Evolutionary conservation across 179 eudicot species (phyloP).

Genomic region (Beta lomatogona): DNA sequence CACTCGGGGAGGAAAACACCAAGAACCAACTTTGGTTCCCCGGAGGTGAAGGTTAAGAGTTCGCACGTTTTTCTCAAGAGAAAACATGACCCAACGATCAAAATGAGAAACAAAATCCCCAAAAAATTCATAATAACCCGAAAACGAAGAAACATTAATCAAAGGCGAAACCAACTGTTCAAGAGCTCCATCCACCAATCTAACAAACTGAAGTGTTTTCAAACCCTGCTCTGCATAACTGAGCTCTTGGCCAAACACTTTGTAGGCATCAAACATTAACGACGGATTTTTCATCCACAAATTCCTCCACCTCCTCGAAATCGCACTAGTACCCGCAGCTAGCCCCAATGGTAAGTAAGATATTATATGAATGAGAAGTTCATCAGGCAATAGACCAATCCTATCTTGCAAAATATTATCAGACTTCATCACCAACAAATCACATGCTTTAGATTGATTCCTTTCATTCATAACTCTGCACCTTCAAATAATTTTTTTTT

Average conservation of each 20-base stretch:
- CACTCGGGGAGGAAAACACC: conserved; percentile 22
- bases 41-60: conserved; percentile 16
- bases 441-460: no score
- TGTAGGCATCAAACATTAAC: conserved; percentile 14
- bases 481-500: background rate
- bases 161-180: background rate
- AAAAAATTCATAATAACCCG: background rate
- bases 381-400: no score
- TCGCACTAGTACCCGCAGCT: background rate
- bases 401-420: no score
- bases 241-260: background rate
- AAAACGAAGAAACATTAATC: background rate
- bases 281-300: conserved; percentile 9
- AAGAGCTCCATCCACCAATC: conserved; percentile 1
- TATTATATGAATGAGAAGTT: no score
- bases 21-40: background rate
- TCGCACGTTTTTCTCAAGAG: conserved; percentile 14
- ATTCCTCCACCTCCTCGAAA: conserved; percentile 15
- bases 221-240: background rate
- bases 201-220: conserved; percentile 7
- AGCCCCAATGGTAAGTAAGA: background rate
- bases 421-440: no score
- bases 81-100: conserved; percentile 20
- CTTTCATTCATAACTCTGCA: no score
- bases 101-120: conserved; percentile 4